Evolutionary conservation across 768 basidiomycete species (phyloP).

Genomic region (Sporobolomyces roseus): DNA sequence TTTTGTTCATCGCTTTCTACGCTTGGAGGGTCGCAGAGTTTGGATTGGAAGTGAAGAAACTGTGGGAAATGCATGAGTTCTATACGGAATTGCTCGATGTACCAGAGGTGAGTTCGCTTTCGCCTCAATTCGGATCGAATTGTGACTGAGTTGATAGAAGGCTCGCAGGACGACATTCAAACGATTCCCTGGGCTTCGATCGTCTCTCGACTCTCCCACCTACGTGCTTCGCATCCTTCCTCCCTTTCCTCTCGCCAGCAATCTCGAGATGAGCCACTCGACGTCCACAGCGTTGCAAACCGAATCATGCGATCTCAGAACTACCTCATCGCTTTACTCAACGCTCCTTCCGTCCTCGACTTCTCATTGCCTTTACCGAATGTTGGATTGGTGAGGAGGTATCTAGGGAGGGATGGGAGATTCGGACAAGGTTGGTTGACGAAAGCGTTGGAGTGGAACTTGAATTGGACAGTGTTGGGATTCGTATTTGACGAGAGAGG

Average conservation of each 20-base stretch:
- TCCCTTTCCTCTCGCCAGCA: conserved; percentile 64
- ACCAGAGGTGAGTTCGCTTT: conserved; percentile 67
- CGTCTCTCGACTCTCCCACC: conserved; percentile 79
- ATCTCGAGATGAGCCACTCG: conserved; percentile 61
- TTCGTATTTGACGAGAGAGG: conserved; percentile 90
- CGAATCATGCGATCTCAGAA: conserved; percentile 98
- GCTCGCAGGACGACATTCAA: conserved; percentile 80
- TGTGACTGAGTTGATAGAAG: too few relatives aligned
- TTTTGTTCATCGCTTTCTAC: conserved; percentile 82
- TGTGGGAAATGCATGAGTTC: conserved; percentile 92
- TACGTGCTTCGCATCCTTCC: conserved; percentile 87
- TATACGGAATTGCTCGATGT: conserved; percentile 90
- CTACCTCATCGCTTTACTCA: conserved; percentile 94
- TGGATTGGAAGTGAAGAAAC: conserved; percentile 65
- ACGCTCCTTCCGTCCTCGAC: conserved; percentile 85
- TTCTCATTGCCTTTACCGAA: conserved; percentile 73
- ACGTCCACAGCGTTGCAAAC: conserved; percentile 96
- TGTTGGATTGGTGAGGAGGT: conserved; percentile 35
- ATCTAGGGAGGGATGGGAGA: conserved; percentile 54
- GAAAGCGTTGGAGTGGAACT: conserved; percentile 91
- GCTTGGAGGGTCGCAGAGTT: conserved; percentile 81
- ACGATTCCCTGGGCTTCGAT: conserved; percentile 96
- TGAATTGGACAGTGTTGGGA: conserved; percentile 90
- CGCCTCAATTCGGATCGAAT: not conserved
- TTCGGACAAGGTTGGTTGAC: conserved; percentile 59